Evolutionary conservation across 1,284 basidiomycete species (phyloP).

Genomic region (Ustilago trichophora): DNA sequence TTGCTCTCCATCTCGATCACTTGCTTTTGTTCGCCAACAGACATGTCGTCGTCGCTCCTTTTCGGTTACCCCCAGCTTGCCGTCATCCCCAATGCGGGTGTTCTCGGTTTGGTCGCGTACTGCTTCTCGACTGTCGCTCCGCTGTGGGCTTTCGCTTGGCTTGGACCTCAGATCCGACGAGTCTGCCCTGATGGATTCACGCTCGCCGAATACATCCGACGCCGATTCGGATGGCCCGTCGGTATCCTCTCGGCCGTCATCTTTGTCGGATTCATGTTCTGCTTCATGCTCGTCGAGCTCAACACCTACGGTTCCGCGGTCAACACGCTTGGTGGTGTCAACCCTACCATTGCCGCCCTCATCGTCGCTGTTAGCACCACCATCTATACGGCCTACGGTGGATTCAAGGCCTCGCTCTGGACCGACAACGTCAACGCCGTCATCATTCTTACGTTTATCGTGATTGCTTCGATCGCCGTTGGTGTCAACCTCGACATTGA

Average conservation of each 20-base stretch:
- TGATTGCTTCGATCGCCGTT: constrained; percentile 60
- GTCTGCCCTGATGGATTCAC: constrained; percentile 66
- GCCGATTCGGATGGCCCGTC: constrained; percentile 64
- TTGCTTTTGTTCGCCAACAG: constrained; percentile 27
- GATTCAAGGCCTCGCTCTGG: constrained; percentile 66
- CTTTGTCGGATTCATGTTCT: constrained; percentile 66
- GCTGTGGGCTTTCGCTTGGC: constrained; percentile 63
- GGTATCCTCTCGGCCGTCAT: constrained; percentile 61
- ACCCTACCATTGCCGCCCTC: constrained; percentile 62
- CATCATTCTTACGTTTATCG: constrained; percentile 62
- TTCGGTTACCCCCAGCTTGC: constrained; percentile 65
- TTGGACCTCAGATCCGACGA: constrained; percentile 64
- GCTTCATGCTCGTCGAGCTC: constrained; percentile 66
- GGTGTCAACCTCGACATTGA: constrained; percentile 61
- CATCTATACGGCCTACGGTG: constrained; percentile 66
- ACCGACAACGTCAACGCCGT: constrained; percentile 66
- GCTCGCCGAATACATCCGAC: constrained; percentile 63
- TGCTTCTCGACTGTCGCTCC: constrained; percentile 62
- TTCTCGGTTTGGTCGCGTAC: constrained; percentile 63
- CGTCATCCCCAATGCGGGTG: constrained; percentile 62
- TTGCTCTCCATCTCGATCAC: not conserved
- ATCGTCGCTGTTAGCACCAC: constrained; percentile 63
- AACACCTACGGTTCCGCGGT: constrained; percentile 65
- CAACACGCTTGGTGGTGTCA: constrained; percentile 52
- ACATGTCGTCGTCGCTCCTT: constrained; percentile 65